Evolutionary conservation across 2,329 filamentous ascomycete genomes (phyloP), one percentile per base, ranked within the genome.

Genomic region (Paraphaeosphaeria sporulosa): DNA sequence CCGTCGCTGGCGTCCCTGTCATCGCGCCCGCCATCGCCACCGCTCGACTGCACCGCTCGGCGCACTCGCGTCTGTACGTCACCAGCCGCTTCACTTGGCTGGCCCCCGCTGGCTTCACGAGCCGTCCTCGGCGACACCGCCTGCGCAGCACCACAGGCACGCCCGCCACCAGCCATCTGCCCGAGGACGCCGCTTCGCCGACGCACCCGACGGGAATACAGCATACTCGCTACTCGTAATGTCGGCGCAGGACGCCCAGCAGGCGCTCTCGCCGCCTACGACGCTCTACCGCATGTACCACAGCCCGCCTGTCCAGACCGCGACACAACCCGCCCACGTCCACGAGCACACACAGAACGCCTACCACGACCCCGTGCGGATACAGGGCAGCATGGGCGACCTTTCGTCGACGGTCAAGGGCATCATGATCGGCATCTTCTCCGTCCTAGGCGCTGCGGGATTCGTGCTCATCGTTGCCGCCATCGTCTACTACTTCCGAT

Each of bases 361-460:
- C 34, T 63, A 65, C 40, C 61, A 67, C 52, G 65, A 71, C 23
- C 66, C 66, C 47, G 64, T 72, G 44, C 73, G 70, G 64, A 67
- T 71, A 69, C 34, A 63, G 15, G 58, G 61, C 36, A 66, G 68
- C 55, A 64, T 70, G 47, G 63, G 64, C 58, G 49, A 67, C 77
- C 66, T 83, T 82, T 52, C 49, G 57, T 87, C 85, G 40, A 87
- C 87, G 56, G 87, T 87, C 60, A 89, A 87, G 75, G 94, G 94
- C 77, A 92, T 98, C 72, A 86, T 98, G 78, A 98, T 99, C 77
- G 95, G 94, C 68, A 89, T 99, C 74, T 85, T 97, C 63, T 97
- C 94, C 42, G 96, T 94, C 15, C 94, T 98, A 79, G 94, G 93
- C 63, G 96, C 94, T 42, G 94, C 94, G 47, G 87, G 92, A 34